A percentile compares a stretch with the other conserved stretches of the same genome.
These are phyloP conservation scores for Leucosporidium yakuticum DNA, from an alignment of 768 basidiomycete genomes.

Conservation along the genomic window DNA sequence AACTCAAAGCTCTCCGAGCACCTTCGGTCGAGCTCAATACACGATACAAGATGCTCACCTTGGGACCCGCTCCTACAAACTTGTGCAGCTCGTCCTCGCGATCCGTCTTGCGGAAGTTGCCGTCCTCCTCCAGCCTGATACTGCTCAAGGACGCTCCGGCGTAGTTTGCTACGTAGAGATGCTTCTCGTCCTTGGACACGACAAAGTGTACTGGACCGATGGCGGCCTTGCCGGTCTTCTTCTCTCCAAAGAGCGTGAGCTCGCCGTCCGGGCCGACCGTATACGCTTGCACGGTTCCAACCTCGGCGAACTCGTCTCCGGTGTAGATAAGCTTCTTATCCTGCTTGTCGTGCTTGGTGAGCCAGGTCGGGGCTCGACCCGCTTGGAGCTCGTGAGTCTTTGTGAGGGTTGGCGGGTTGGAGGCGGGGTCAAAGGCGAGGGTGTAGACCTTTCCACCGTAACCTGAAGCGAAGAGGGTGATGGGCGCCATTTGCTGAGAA, in stretches of 20 bases:
- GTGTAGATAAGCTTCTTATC: constrained; percentile 18
- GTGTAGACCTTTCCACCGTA: constrained; percentile 25
- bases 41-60: neutral
- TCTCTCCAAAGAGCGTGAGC: neutral
- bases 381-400: neutral
- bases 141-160: constrained; percentile 1
- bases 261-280: neutral
- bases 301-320: constrained; percentile 25
- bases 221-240: neutral
- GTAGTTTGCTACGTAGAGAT: constrained; percentile 25
- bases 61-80: constrained; percentile 21
- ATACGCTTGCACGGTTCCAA: constrained; percentile 13
- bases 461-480: constrained; percentile 10
- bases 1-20: neutral
- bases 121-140: constrained; percentile 8
- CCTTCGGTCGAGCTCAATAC: neutral
- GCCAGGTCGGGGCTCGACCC: constrained; percentile 27
- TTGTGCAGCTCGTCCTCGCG: neutral
- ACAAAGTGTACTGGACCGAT: constrained; percentile 27
- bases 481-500: constrained; percentile 3
- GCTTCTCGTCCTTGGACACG: neutral
- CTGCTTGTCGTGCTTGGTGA: neutral
- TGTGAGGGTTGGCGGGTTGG: neutral
- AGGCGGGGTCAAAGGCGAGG: constrained; percentile 5
- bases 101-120: neutral